A percentile compares a stretch with the other conserved stretches of the same genome.
Conservation (phyloP, 2,329 filamentous ascomycete species). For the Penicillium sp. region DNA sequence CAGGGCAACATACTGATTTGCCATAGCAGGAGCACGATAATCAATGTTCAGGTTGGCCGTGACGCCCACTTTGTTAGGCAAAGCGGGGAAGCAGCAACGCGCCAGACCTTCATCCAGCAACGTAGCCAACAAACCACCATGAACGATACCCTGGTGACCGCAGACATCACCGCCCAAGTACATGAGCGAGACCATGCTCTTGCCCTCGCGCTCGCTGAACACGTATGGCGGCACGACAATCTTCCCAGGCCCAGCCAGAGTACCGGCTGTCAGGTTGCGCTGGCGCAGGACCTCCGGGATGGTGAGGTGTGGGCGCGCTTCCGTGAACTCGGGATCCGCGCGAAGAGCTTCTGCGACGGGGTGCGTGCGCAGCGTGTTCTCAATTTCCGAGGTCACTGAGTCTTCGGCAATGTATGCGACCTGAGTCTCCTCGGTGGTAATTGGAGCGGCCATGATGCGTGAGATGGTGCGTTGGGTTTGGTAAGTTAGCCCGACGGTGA, state of each 20-base stretch:
- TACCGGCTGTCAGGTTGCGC: constrained; percentile 79
- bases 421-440: constrained; percentile 71
- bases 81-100: constrained; percentile 79
- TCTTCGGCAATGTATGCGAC: constrained; percentile 60
- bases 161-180: constrained; percentile 79
- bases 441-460: constrained; percentile 36
- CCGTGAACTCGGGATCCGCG: constrained; percentile 62
- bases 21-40: constrained; percentile 77
- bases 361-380: constrained; percentile 72
- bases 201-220: constrained; percentile 70
- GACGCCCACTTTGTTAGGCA: constrained; percentile 77
- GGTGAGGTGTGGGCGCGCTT: constrained; percentile 83
- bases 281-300: constrained; percentile 68
- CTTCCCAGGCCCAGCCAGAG: constrained; percentile 70
- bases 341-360: constrained; percentile 71
- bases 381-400: constrained; percentile 57
- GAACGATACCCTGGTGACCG: constrained; percentile 85
- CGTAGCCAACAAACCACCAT: constrained; percentile 88
- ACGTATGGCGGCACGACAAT: constrained; percentile 78
- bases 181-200: constrained; percentile 67
- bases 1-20: constrained; percentile 73
- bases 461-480: constrained; percentile 28
- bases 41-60: constrained; percentile 82
- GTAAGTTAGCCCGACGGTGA: constrained; percentile 31
- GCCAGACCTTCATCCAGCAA: constrained; percentile 88